These are phyloP conservation scores for Hondaea fermentalgiana DNA, from an alignment of 108 stramenopile species.

Conservation along the genomic window DNA sequence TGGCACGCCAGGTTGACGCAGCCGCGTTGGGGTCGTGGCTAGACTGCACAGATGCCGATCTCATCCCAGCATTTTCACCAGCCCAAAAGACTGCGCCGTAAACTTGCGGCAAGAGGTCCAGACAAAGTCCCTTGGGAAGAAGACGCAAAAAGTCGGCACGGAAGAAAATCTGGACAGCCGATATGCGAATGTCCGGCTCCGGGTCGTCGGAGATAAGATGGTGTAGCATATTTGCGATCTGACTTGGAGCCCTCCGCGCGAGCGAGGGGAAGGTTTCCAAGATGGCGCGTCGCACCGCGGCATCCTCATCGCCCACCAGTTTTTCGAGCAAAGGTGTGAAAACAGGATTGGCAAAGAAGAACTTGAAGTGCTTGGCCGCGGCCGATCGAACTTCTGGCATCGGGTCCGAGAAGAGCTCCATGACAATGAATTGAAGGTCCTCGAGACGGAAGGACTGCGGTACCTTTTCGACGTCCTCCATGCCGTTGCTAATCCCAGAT, in stretches of 20 bases:
- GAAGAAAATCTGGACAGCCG: not conserved
- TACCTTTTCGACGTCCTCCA: not conserved
- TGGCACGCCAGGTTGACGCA: not conserved
- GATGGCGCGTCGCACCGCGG: not conserved
- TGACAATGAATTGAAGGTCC: not conserved
- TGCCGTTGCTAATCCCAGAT: not conserved
- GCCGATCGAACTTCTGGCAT: not conserved
- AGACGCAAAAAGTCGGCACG: not conserved
- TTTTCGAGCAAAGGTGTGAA: not conserved
- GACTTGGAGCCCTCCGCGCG: not conserved
- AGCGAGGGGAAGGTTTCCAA: not conserved
- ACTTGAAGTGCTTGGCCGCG: not conserved
- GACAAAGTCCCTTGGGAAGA: not conserved
- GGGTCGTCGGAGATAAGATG: not conserved
- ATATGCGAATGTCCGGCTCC: not conserved
- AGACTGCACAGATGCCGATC: no score
- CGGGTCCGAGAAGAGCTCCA: slow-evolving; percentile 9
- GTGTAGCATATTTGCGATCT: not conserved
- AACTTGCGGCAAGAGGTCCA: not conserved
- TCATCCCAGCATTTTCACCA: not conserved
- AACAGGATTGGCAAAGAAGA: not conserved
- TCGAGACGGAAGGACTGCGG: not conserved
- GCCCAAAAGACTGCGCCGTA: not conserved
- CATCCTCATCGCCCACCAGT: not conserved
- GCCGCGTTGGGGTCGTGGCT: not conserved